A percentile compares a stretch with the other conserved stretches of the same genome.
Evolutionary conservation across 2,329 filamentous ascomycete species (phyloP).

Genomic region (Calonectria pseudoturangicola): DNA sequence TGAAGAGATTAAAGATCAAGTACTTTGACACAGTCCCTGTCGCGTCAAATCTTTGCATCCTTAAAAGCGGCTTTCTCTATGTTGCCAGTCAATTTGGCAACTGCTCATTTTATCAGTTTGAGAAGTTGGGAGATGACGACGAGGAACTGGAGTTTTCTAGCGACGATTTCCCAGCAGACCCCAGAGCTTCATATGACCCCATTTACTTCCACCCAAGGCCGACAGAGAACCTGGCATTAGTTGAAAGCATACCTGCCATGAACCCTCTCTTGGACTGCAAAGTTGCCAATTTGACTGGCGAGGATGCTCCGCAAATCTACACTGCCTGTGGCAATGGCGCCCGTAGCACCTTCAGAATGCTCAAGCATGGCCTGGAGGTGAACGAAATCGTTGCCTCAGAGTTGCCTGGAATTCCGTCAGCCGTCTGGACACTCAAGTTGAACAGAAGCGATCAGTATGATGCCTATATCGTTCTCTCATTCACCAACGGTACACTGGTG

Average conservation of each 20-base stretch:
- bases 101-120: constrained; percentile 96
- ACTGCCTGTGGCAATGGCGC: constrained; percentile 92
- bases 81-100: constrained; percentile 95
- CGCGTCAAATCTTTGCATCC: constrained; percentile 89
- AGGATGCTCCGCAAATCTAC: constrained; percentile 98
- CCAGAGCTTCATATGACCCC: constrained; percentile 81
- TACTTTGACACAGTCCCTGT: constrained; percentile 98
- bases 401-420: constrained; percentile 89
- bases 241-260: constrained; percentile 90
- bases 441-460: constrained; percentile 89
- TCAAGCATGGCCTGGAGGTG: constrained; percentile 95
- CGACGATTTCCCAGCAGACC: constrained; percentile 87
- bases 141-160: constrained; percentile 91
- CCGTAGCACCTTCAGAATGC: constrained; percentile 90
- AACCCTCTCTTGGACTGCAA: constrained; percentile 95
- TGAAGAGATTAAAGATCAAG: constrained; percentile 90
- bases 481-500: constrained; percentile 91
- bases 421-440: constrained; percentile 96
- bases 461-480: constrained; percentile 96
- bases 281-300: constrained; percentile 90
- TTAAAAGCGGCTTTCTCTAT: constrained; percentile 97
- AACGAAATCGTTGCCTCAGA: constrained; percentile 97
- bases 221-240: constrained; percentile 87
- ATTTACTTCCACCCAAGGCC: constrained; percentile 90
- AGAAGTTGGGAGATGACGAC: constrained; percentile 96